Evolutionary conservation across 805 yeast species (phyloP).

Genomic region (Schwanniomyces vanrijiae): DNA sequence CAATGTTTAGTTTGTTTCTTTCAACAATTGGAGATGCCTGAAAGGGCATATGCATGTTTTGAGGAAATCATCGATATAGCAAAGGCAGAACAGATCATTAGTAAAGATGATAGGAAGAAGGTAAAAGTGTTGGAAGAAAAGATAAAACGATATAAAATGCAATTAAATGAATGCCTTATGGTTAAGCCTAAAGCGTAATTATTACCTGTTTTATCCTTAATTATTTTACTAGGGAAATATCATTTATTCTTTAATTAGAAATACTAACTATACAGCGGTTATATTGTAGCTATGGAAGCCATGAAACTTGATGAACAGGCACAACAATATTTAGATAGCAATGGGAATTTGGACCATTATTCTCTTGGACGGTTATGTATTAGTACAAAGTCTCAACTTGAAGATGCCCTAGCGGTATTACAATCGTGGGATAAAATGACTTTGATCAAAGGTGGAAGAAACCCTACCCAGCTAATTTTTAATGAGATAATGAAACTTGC

Average conservation of each 20-base stretch:
- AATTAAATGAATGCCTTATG: slow-evolving; percentile 2
- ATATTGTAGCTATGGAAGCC: neutral
- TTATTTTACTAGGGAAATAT: neutral
- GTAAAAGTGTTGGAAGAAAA: neutral
- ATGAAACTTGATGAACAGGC: slow-evolving; percentile 23
- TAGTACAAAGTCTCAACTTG: slow-evolving; percentile 4
- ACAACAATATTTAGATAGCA: slow-evolving; percentile 9
- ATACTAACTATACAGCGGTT: slow-evolving; percentile 3
- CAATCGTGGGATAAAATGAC: neutral
- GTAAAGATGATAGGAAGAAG: slow-evolving; percentile 1
- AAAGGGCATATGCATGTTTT: slow-evolving; percentile 10
- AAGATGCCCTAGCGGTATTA: slow-evolving; percentile 2
- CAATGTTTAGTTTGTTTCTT: slow-evolving; percentile 16
- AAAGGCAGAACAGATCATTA: slow-evolving; percentile 6
- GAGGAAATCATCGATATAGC: slow-evolving; percentile 11
- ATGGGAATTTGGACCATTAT: slow-evolving; percentile 13
- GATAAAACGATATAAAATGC: slow-evolving; percentile 5
- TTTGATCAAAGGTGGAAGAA: neutral
- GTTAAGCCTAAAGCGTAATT: slow-evolving; percentile 1
- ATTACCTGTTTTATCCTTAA: neutral
- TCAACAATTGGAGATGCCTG: slow-evolving; percentile 11
- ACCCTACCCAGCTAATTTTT: slow-evolving; percentile 9
- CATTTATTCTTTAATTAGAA: too few relatives aligned
- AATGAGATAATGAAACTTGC: slow-evolving; percentile 11
- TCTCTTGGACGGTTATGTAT: slow-evolving; percentile 20